Evolutionary conservation across 2,329 filamentous ascomycete genomes (phyloP), one percentile per base, ranked within the genome.

Genomic region (Arachnopeziza araneosa): DNA sequence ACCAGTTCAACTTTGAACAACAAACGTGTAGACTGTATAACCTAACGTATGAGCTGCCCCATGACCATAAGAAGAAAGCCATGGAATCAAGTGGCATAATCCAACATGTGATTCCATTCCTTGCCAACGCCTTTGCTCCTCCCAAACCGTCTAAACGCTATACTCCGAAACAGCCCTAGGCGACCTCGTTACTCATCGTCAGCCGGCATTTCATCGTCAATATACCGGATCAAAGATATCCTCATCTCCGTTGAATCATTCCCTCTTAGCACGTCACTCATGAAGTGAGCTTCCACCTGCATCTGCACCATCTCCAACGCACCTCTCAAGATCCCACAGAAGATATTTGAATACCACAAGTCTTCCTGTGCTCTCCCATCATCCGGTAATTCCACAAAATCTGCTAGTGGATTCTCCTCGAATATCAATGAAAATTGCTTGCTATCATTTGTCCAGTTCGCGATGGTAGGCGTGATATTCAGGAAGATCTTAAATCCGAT

Each of bases 401-500:
- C 95, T 56, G 93, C 93, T 61, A 99, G 79, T 0, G 95, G 95
- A 71, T 98, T 99, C 75, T 99, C 95, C 66, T 99, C 95, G 68
- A 99, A 96, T 19, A 97, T 84, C 14, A 99, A 80, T 0, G 92
- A 97, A 78, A 99, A 99, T 68, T 96, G 91, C 74, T 96, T 97
- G 77, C 88, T 95, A 76, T 99, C 95, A 73, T 84, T 90, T 23
- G 92, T 95, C 95, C 95, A 99, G 73, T 96, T 97, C 54, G 92
- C 91, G 65, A 98, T 88, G 8, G 88, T 89, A 0, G 95, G 95
- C 3, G 93, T 96, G 68, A 97, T 92, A 72, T 99, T 99, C 63
- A 99, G 84, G 75, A 99, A 99, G 66, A 99, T 96, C 78, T 99
- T 98, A 79, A 99, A 99, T 59, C 95, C 95, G 66, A 99, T 89